A percentile compares a stretch with the other conserved stretches of the same genome.
phyloP scores from a whole-genome alignment of 768 basidiomycete genomes.

The Trametes meyenii region DNA sequence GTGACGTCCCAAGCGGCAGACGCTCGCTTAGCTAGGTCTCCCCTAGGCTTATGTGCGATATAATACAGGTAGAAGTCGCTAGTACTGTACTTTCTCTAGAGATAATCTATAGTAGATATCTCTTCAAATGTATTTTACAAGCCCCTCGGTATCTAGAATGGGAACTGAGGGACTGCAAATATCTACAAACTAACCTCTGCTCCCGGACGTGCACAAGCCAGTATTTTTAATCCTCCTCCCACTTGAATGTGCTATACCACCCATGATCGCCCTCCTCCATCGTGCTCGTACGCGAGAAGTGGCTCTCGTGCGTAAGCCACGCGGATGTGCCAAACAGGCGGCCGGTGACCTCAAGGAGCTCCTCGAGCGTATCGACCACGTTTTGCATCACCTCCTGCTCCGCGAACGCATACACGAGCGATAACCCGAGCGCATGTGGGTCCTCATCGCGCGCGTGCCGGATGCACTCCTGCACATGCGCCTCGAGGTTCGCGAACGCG shows the following conservation, averaged over 20 bases:
- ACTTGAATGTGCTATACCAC: constrained; percentile 36
- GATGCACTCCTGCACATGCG: constrained; percentile 39
- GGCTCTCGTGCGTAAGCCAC: constrained; percentile 40
- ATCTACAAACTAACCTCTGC: too few relatives aligned
- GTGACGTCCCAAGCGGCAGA: not conserved
- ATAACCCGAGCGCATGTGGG: constrained; percentile 38
- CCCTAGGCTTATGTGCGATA: not conserved
- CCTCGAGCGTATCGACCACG: constrained; percentile 47
- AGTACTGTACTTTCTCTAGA: not conserved
- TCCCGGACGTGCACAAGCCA: too few relatives aligned
- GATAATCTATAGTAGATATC: not conserved
- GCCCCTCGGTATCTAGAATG: not conserved
- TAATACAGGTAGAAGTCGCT: not conserved
- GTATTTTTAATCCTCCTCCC: constrained; percentile 23
- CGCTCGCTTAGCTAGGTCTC: not conserved
- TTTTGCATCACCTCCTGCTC: constrained; percentile 46
- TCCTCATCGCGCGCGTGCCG: constrained; percentile 31
- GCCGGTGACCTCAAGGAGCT: constrained; percentile 43
- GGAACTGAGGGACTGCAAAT: not conserved
- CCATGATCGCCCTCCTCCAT: constrained; percentile 30
- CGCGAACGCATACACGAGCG: constrained; percentile 45
- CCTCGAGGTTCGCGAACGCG: constrained; percentile 41
- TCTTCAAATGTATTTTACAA: not conserved
- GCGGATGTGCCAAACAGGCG: constrained; percentile 48
- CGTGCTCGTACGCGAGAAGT: constrained; percentile 27